phyloP scores from a whole-genome alignment of 2,329 filamentous ascomycete genomes.

The Aspergillus brasiliensis region DNA sequence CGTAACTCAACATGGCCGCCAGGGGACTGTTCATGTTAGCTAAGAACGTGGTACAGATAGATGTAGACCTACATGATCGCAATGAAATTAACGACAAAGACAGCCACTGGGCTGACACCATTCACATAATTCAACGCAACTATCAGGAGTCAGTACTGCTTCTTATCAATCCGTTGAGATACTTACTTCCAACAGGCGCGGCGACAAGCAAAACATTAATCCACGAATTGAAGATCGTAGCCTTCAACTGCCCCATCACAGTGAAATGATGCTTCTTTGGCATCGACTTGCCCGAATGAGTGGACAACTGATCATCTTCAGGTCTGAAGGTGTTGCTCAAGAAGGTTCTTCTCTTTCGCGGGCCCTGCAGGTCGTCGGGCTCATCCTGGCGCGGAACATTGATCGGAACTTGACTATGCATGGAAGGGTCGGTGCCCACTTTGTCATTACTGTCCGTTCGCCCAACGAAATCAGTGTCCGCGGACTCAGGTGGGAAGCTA shows the following conservation, averaged over 20 bases:
- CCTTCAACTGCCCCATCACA: conserved; percentile 51
- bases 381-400: conserved; percentile 28
- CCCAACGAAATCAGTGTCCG: conserved; percentile 24
- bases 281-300: conserved; percentile 17
- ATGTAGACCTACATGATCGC: conserved; percentile 68
- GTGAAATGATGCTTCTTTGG: conserved; percentile 40
- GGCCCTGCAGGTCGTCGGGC: conserved; percentile 14
- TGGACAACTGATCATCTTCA: conserved; percentile 11
- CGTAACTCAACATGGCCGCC: conserved; percentile 81
- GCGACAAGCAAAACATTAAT: conserved; percentile 80
- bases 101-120: conserved; percentile 57
- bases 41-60: neutral
- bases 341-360: conserved; percentile 31
- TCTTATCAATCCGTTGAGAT: neutral
- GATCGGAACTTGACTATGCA: conserved; percentile 34
- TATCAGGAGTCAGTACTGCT: conserved; percentile 23
- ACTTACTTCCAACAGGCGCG: conserved; percentile 69
- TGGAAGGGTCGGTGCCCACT: conserved; percentile 25
- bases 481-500: conserved; percentile 28
- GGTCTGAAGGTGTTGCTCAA: conserved; percentile 20
- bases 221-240: conserved; percentile 79
- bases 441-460: conserved; percentile 17
- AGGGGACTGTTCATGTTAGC: conserved; percentile 56
- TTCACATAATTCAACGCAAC: conserved; percentile 69
- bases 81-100: conserved; percentile 91